These are phyloP conservation scores for Paramecium octaurelia DNA, from an alignment of 73 alveolate species.

Conservation along the genomic window DNA sequence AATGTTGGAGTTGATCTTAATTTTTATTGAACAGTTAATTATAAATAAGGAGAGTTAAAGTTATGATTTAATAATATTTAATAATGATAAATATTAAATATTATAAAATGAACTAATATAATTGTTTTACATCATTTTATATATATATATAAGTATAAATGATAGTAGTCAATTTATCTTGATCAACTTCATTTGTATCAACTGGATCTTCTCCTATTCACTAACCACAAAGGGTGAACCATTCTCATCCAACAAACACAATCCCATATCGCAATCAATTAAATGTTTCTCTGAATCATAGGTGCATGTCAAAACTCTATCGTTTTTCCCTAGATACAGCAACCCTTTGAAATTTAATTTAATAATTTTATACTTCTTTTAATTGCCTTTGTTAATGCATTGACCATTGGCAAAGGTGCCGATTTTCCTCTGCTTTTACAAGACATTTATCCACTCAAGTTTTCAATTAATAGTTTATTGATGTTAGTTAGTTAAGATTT, in stretches of 20 bases:
- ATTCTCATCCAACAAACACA: slow-evolving; percentile 25
- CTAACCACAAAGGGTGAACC: not conserved
- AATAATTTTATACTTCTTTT: slow-evolving; percentile 8
- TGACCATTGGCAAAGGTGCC: not conserved
- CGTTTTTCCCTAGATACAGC: not conserved
- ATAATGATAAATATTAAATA: not conserved
- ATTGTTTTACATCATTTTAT: not conserved
- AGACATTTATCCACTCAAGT: not conserved
- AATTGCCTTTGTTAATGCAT: not conserved
- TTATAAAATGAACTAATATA: not conserved
- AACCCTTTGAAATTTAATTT: not conserved
- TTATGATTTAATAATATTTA: not conserved
- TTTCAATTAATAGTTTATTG: not conserved
- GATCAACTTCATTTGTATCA: not conserved
- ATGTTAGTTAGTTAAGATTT: not conserved
- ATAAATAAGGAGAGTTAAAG: not conserved
- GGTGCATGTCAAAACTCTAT: not conserved
- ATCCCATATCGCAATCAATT: slow-evolving; percentile 18
- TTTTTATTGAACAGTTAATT: slow-evolving; percentile 53
- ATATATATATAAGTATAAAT: not conserved
- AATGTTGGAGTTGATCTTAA: slow-evolving; percentile 77
- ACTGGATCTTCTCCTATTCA: not conserved
- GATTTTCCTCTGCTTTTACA: slow-evolving; percentile 25
- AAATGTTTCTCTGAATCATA: slow-evolving; percentile 18
- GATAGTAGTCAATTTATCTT: not conserved